Base-by-base conservation (phyloP, 345 rosid genomes). In the Syzygium grande region DNA sequence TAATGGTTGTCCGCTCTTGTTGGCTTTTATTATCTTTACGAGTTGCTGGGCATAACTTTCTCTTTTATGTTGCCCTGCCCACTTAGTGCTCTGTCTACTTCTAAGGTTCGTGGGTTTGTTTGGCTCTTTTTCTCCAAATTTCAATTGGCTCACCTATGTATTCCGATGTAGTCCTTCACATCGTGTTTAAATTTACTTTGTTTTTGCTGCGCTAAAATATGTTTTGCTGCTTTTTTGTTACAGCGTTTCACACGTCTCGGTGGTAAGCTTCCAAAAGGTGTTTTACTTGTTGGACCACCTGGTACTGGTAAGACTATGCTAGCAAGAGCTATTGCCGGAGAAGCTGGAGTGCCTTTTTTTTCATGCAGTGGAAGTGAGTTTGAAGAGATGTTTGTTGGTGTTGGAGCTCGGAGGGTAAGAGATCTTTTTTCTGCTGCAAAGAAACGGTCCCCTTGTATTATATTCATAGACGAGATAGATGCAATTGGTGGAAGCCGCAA, bases 371-470 rank as follows among this genome's bases (percentile, higher is more conserved):
- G 99, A 85, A 98, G 99, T 86, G 99, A 98, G 90, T 98, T 98
- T 85, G 99, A 98, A 90, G 99, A 98, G 93, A 96, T 98, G 98
- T 98, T 96, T 92, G 99, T 98, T 89, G 99, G 99, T 29, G 99
- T 96, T 90, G 99, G 99, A 93, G 99, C 99, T 58, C 92, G 98
- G 87, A 93, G 99, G 89, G 99, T 98, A 53, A 95, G 99, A 91
- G 99, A 98, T 92, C 99, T 98, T 84, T 98, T 98, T 90, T 90
- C 98, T n/a, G 99, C 99, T 89, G 99, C 98, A n/a, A 98, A 97
- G 94, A 98, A 97, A 91, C 92, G 97, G 86, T 94, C 98, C 2
- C 99, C 99, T 38, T 98, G 99, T 89, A 98, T 98, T 73, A 96
- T 98, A 68, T 98, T 98, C 83, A 96, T 98, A n/a, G 99, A 98